phyloP scores from a whole-genome alignment of 495 filamentous ascomycete genomes.

The Neurospora terricola region DNA sequence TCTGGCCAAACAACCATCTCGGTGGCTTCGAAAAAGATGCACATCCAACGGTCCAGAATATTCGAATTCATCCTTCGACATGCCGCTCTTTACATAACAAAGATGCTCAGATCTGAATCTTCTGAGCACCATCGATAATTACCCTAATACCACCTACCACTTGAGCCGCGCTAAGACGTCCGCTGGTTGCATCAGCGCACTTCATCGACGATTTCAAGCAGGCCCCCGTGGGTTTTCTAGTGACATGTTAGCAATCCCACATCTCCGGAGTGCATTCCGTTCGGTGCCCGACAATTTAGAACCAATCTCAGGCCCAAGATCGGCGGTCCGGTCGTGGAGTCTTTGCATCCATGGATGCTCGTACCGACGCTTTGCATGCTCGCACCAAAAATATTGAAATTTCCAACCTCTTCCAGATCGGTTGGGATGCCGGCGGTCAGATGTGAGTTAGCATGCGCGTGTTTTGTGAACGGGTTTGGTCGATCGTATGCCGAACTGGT shows the following conservation, averaged over 20 bases:
- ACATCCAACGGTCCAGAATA: neutral
- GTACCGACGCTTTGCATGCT: neutral
- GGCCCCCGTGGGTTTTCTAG: neutral
- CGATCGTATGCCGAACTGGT: neutral
- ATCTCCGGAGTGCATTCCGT: neutral
- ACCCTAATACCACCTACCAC: neutral
- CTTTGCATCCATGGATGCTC: neutral
- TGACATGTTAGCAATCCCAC: neutral
- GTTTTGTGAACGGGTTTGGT: neutral
- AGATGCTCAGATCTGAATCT: neutral
- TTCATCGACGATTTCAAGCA: neutral
- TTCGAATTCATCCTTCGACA: neutral
- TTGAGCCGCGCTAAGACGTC: neutral
- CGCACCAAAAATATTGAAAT: neutral
- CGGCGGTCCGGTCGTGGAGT: neutral
- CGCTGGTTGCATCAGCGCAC: neutral
- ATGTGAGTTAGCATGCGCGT: neutral
- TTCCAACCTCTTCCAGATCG: neutral
- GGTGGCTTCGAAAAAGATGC: neutral
- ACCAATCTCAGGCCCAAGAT: neutral
- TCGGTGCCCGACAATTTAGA: neutral
- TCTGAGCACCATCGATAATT: neutral
- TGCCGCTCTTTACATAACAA: neutral
- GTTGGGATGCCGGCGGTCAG: neutral
- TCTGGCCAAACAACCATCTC: neutral